Conservation (phyloP, 176 grass and related monocot species). For the Oryza punctata region DNA sequence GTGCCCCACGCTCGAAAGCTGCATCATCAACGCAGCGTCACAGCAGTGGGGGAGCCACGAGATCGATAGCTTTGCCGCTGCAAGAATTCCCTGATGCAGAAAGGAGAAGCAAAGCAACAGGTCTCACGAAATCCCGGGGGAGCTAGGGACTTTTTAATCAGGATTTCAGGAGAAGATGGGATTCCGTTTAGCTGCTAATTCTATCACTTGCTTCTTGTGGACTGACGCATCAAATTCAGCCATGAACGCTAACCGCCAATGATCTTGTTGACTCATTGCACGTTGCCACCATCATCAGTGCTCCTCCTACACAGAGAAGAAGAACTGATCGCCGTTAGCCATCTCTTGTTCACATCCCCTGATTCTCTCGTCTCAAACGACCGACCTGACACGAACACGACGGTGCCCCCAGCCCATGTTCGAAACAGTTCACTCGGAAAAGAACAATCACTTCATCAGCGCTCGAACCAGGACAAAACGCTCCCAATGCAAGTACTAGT, state of each 20-base stretch:
- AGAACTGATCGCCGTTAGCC: neutral
- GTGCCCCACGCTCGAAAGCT: constrained; percentile 31
- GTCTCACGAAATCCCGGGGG: constrained; percentile 25
- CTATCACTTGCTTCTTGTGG: neutral
- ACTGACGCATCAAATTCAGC: constrained; percentile 23
- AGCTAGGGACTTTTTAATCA: constrained; percentile 16
- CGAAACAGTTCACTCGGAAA: neutral
- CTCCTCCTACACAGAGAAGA: neutral
- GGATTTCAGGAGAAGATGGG: constrained; percentile 39
- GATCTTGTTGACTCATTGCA: neutral
- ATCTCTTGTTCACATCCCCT: neutral
- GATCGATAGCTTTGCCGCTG: neutral
- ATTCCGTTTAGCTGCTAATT: constrained; percentile 5
- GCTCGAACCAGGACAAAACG: neutral
- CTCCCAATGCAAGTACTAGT: neutral
- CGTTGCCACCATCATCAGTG: neutral
- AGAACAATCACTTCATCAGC: neutral
- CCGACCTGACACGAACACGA: constrained; percentile 10
- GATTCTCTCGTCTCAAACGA: neutral
- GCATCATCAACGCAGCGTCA: neutral
- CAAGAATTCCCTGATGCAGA: constrained; percentile 28
- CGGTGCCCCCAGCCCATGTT: neutral
- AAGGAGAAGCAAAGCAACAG: constrained; percentile 24
- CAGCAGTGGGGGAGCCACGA: neutral
- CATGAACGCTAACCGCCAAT: neutral